Percentiles rank a stretch among this genome's conserved stretches.
Conservation (phyloP, 805 yeast genomes). For the Wickerhamiella allomyrinae region DNA sequence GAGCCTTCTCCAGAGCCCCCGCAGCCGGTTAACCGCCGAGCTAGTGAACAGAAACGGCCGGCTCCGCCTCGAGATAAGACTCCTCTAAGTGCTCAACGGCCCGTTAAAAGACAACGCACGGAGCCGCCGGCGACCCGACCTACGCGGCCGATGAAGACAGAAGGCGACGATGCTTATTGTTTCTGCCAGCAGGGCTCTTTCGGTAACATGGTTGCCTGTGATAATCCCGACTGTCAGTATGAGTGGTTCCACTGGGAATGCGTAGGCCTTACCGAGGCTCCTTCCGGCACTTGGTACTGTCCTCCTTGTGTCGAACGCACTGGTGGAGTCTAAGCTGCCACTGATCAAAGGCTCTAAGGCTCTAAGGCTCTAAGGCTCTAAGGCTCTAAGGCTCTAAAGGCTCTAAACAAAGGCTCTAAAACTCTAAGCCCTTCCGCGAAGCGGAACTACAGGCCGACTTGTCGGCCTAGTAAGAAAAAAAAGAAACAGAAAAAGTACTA, state of each 20-base stretch:
- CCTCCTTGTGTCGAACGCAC: constrained; percentile 26
- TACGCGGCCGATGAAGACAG: constrained; percentile 28
- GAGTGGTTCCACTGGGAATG: constrained; percentile 98
- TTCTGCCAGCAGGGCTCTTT: constrained; percentile 87
- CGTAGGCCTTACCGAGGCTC: constrained; percentile 79
- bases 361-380: too few relatives aligned
- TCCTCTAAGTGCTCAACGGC: not conserved
- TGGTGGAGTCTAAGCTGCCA: not conserved
- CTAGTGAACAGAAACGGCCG: constrained; percentile 1
- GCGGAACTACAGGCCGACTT: too few relatives aligned
- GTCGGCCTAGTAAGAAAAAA: too few relatives aligned
- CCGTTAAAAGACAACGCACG: constrained; percentile 1
- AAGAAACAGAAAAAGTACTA: too few relatives aligned
- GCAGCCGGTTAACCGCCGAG: constrained; percentile 4
- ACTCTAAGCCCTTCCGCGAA: too few relatives aligned
- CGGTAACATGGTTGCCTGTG: constrained; percentile 96
- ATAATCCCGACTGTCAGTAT: constrained; percentile 68
- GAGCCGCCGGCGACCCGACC: constrained; percentile 1
- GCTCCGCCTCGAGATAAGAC: constrained; percentile 2
- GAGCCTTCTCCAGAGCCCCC: constrained; percentile 11
- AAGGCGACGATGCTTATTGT: constrained; percentile 57
- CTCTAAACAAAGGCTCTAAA: too few relatives aligned
- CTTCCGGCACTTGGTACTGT: constrained; percentile 90
- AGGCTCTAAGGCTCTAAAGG: too few relatives aligned
- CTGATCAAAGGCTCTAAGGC: too few relatives aligned